phyloP scores from a whole-genome alignment of 1,284 basidiomycete species.

The Veloboletus limbatus region DNA sequence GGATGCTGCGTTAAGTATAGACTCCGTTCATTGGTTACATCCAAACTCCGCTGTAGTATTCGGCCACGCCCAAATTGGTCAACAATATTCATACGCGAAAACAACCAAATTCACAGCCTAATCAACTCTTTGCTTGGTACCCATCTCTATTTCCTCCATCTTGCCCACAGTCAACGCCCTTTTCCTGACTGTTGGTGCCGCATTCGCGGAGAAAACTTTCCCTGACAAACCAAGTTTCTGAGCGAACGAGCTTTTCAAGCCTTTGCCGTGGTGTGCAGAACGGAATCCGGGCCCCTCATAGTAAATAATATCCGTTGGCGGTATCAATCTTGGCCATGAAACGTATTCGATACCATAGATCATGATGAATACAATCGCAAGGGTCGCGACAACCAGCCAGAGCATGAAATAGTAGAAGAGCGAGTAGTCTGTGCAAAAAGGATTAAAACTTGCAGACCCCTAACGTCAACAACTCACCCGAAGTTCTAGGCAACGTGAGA shows the following conservation, averaged over 20 bases:
- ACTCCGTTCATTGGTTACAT: conserved; percentile 14
- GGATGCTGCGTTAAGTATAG: conserved; percentile 3
- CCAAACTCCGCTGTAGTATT: conserved; percentile 32
- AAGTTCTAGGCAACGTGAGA: conserved; percentile 77
- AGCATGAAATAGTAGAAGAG: conserved; percentile 76
- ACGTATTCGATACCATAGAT: conserved; percentile 86
- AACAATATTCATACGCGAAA: no score
- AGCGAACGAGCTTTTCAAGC: conserved; percentile 44
- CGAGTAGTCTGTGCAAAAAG: conserved; percentile 60
- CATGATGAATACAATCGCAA: conserved; percentile 69
- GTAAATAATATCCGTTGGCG: conserved; percentile 80
- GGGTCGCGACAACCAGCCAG: conserved; percentile 65
- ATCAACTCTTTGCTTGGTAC: conserved; percentile 68
- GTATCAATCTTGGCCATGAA: conserved; percentile 89
- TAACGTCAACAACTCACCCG: conserved; percentile 54
- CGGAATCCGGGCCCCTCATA: conserved; percentile 88
- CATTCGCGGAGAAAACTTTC: conserved; percentile 34
- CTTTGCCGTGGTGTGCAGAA: conserved; percentile 75
- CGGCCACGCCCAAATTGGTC: conserved; percentile 7
- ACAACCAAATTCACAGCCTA: conserved; percentile 34
- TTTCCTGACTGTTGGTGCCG: conserved; percentile 35
- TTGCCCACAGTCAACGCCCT: conserved; percentile 40
- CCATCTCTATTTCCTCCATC: conserved; percentile 57
- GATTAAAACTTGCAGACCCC: conserved; percentile 6
- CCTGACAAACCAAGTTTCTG: conserved; percentile 35